Conservation (phyloP, 495 filamentous ascomycete species). For the Penicillium manginii region DNA sequence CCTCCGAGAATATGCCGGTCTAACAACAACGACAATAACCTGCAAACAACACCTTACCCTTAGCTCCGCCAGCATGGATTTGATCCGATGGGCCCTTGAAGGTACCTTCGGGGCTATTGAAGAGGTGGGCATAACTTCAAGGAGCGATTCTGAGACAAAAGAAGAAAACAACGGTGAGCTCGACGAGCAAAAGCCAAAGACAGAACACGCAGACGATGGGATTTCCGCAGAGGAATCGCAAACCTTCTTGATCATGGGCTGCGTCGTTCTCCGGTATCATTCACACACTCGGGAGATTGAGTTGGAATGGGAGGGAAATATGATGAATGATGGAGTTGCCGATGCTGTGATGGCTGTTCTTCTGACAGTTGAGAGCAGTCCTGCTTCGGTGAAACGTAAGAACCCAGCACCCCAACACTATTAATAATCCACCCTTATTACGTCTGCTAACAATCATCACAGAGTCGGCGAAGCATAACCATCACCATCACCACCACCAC, state of each 20-base stretch:
- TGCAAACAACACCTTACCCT: slow-evolving; percentile 89
- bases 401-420: background rate
- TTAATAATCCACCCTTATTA: slow-evolving; percentile 10
- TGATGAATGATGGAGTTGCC: slow-evolving; percentile 95
- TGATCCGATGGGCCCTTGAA: slow-evolving; percentile 93
- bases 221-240: slow-evolving; percentile 47
- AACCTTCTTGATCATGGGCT: slow-evolving; percentile 86
- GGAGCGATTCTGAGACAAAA: slow-evolving; percentile 44
- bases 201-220: slow-evolving; percentile 56
- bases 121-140: slow-evolving; percentile 53
- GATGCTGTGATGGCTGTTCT: slow-evolving; percentile 93
- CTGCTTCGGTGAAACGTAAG: slow-evolving; percentile 92
- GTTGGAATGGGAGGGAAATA: slow-evolving; percentile 96
- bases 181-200: slow-evolving; percentile 41
- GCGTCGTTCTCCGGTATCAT: slow-evolving; percentile 71
- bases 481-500: slow-evolving; percentile 63
- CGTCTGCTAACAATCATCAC: background rate
- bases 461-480: slow-evolving; percentile 60
- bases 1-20: slow-evolving; percentile 89
- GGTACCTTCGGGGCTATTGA: slow-evolving; percentile 89
- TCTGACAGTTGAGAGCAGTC: slow-evolving; percentile 85
- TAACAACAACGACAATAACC: slow-evolving; percentile 88
- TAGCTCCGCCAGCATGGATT: slow-evolving; percentile 82
- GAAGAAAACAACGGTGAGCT: slow-evolving; percentile 29
- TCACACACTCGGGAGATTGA: slow-evolving; percentile 75